Conservation (phyloP, 2,329 filamentous ascomycete genomes). For the Stachybotrys echinatus region DNA sequence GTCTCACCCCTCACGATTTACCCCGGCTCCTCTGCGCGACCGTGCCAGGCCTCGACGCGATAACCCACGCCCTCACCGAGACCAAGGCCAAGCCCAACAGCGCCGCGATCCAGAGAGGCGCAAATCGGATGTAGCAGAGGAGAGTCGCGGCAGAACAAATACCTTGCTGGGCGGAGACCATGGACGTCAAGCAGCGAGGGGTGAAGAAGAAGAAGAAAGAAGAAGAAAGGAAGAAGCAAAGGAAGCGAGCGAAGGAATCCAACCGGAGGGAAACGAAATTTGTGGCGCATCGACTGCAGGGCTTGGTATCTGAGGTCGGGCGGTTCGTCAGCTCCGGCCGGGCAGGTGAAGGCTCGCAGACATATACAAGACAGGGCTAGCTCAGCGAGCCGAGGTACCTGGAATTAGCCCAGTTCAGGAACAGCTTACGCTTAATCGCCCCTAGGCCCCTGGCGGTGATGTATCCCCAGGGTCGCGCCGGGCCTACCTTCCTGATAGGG, state of each 20-base stretch:
- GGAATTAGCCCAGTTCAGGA: not conserved
- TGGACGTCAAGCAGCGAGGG: not conserved
- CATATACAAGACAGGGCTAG: not conserved
- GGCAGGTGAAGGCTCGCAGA: no score
- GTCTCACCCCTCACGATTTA: not conserved
- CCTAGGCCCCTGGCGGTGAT: not conserved
- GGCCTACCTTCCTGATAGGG: not conserved
- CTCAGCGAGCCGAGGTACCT: not conserved
- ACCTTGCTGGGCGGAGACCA: slow-evolving; percentile 16
- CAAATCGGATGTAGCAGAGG: slow-evolving; percentile 32
- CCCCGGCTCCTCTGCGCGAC: not conserved
- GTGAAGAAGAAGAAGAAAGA: not conserved
- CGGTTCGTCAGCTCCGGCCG: no score
- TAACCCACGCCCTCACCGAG: not conserved
- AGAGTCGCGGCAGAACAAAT: slow-evolving; percentile 25
- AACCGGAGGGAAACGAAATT: not conserved
- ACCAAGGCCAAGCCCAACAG: slow-evolving; percentile 14
- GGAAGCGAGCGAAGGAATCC: not conserved
- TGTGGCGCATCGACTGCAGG: no score
- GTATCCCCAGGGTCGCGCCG: not conserved
- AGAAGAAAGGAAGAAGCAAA: not conserved
- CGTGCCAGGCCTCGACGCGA: not conserved
- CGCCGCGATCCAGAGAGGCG: slow-evolving; percentile 37
- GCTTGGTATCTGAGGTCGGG: no score
- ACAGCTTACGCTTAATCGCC: not conserved